Evolutionary conservation across 176 grass and related monocot genomes (phyloP).

Genomic region (Musa schizocarpa): DNA sequence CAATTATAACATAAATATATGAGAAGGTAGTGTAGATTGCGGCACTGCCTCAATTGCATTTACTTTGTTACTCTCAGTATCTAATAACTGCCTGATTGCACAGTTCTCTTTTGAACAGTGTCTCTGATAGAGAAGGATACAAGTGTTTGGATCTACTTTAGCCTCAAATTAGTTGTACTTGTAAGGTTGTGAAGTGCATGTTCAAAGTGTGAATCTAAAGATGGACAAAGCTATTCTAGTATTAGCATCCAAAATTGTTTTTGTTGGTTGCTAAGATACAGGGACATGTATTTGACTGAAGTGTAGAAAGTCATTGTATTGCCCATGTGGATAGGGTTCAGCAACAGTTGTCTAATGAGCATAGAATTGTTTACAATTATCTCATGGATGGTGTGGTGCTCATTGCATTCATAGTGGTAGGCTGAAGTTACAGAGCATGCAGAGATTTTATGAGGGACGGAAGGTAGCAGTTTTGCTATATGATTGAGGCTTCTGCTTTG

Average conservation of each 20-base stretch:
- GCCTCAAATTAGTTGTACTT: neutral
- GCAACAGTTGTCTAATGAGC: neutral
- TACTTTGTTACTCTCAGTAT: too few relatives aligned
- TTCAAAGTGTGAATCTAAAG: neutral
- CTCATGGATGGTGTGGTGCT: neutral
- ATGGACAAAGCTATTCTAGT: neutral
- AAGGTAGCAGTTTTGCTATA: too few relatives aligned
- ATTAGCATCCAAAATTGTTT: neutral
- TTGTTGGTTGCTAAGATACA: neutral
- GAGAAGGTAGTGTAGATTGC: too few relatives aligned
- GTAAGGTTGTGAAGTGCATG: neutral
- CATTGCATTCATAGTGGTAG: neutral
- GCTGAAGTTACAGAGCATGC: neutral
- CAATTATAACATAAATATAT: too few relatives aligned
- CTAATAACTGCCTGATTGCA: too few relatives aligned
- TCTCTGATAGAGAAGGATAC: neutral
- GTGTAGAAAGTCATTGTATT: neutral
- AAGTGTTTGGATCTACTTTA: neutral
- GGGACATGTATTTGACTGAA: too few relatives aligned
- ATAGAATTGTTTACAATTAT: neutral
- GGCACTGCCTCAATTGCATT: too few relatives aligned
- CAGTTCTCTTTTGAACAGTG: too few relatives aligned
- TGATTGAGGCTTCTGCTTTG: too few relatives aligned
- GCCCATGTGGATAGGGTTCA: neutral
- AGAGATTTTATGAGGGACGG: too few relatives aligned